Conservation (phyloP, 2,329 filamentous ascomycete species). For the Aspergillus pseudoviridinutans region DNA sequence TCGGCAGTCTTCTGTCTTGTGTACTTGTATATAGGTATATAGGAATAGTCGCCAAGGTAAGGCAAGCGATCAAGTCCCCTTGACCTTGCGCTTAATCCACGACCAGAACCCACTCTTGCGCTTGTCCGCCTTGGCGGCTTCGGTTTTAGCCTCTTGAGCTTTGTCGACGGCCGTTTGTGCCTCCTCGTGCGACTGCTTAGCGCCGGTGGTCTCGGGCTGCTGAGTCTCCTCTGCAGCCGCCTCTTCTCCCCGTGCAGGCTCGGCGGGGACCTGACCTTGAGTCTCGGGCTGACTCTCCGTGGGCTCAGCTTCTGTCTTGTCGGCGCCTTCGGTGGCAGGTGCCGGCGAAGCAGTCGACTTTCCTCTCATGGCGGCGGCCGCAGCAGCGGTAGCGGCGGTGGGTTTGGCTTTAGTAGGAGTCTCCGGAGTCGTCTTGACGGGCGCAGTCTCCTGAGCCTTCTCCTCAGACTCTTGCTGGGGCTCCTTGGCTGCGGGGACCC, state of each 20-base stretch:
- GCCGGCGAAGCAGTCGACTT: neutral
- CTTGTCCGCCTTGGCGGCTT: conserved; percentile 17
- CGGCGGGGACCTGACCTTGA: conserved; percentile 6
- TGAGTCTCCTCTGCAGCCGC: neutral
- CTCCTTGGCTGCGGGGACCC: conserved; percentile 8
- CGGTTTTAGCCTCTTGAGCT: conserved; percentile 7
- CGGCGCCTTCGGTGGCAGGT: conserved; percentile 1
- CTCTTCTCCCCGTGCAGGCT: conserved; percentile 1
- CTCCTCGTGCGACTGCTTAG: conserved; percentile 21
- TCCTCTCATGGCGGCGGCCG: neutral
- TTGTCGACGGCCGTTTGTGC: conserved; percentile 10
- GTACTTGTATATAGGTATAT: conserved; percentile 3
- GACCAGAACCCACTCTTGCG: conserved; percentile 24
- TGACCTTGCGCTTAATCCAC: conserved; percentile 30
- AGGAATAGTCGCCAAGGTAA: neutral
- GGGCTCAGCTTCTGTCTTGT: neutral
- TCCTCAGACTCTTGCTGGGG: conserved; percentile 1
- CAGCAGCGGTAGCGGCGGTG: neutral
- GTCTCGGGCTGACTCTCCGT: neutral
- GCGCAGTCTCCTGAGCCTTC: neutral
- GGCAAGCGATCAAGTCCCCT: conserved; percentile 6
- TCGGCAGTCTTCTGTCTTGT: neutral
- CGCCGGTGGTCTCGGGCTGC: conserved; percentile 9
- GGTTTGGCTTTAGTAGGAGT: neutral
- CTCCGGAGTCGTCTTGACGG: neutral